Conservation (phyloP, 2,329 filamentous ascomycete species). For the Pseudocercospora pini-densiflorae region DNA sequence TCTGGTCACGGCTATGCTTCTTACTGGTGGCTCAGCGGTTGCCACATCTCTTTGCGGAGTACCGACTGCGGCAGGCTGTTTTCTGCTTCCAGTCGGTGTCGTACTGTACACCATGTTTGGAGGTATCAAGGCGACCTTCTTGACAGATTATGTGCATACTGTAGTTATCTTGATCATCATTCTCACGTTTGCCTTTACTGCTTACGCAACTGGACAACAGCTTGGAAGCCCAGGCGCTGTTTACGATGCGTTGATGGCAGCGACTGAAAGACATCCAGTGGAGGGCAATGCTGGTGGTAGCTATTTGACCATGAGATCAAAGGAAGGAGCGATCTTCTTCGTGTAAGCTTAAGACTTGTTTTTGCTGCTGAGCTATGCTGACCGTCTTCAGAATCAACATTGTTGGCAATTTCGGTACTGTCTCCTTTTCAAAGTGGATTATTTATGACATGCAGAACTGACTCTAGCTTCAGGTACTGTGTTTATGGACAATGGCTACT, state of each 20-base stretch:
- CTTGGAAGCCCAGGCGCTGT: slow-evolving; percentile 77
- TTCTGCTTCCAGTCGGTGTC: slow-evolving; percentile 79
- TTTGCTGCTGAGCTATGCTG: neutral
- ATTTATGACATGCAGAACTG: no score
- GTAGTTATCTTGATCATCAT: slow-evolving; percentile 85
- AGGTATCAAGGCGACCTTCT: slow-evolving; percentile 84
- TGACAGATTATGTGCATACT: slow-evolving; percentile 86
- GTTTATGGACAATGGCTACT: slow-evolving; percentile 78
- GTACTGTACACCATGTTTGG: slow-evolving; percentile 71
- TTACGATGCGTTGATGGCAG: slow-evolving; percentile 76
- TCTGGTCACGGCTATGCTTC: slow-evolving; percentile 84
- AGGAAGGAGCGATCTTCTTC: slow-evolving; percentile 85
- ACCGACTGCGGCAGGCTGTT: slow-evolving; percentile 79
- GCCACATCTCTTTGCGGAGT: slow-evolving; percentile 73
- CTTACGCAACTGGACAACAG: slow-evolving; percentile 73
- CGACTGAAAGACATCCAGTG: slow-evolving; percentile 72
- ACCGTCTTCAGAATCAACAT: slow-evolving; percentile 68
- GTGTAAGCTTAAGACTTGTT: slow-evolving; percentile 41
- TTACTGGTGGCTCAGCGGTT: slow-evolving; percentile 74
- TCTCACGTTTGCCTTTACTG: slow-evolving; percentile 80
- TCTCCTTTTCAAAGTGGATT: slow-evolving; percentile 58
- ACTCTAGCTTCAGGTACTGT: slow-evolving; percentile 64
- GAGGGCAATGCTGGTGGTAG: slow-evolving; percentile 78
- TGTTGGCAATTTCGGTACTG: slow-evolving; percentile 78
- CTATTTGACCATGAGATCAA: slow-evolving; percentile 84